Conservation (phyloP, 2,329 filamentous ascomycete species). For the Blastomyces gilchristii region DNA sequence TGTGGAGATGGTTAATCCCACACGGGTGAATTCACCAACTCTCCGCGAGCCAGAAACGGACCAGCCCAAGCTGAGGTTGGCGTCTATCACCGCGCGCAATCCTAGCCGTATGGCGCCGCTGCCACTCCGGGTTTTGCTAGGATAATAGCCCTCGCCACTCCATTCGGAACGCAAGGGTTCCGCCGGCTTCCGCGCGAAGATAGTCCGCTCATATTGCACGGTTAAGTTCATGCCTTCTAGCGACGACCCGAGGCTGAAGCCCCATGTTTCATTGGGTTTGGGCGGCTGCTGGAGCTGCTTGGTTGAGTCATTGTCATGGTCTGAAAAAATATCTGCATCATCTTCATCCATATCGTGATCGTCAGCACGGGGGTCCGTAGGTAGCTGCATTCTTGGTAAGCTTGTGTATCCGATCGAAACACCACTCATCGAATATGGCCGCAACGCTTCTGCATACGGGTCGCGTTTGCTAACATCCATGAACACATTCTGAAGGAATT, state of each 20-base stretch:
- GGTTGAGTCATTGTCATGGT: slow-evolving; percentile 14
- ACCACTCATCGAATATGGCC: slow-evolving; percentile 1
- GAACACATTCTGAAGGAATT: slow-evolving; percentile 18
- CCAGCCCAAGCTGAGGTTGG: slow-evolving; percentile 27
- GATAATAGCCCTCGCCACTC: slow-evolving; percentile 32
- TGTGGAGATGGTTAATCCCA: slow-evolving; percentile 33
- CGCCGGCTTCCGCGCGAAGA: slow-evolving; percentile 28
- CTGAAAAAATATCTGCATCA: slow-evolving; percentile 15
- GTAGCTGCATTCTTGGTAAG: neutral
- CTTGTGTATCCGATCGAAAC: slow-evolving; percentile 4
- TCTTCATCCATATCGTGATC: slow-evolving; percentile 20
- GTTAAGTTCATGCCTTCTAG: slow-evolving; percentile 20
- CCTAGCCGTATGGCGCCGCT: slow-evolving; percentile 29
- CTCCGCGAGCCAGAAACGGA: slow-evolving; percentile 28
- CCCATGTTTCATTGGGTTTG: slow-evolving; percentile 27
- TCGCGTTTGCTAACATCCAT: neutral
- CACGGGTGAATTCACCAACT: slow-evolving; percentile 29
- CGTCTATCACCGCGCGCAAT: slow-evolving; percentile 20
- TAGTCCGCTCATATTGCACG: slow-evolving; percentile 28
- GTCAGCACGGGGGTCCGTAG: neutral
- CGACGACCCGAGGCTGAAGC: slow-evolving; percentile 25
- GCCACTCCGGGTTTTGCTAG: slow-evolving; percentile 21
- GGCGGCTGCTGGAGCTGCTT: slow-evolving; percentile 12
- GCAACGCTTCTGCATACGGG: neutral
- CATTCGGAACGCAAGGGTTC: slow-evolving; percentile 30